These are phyloP conservation scores for Trichoderma simmonsii DNA, from an alignment of 2,329 filamentous ascomycete genomes.

Conservation along the genomic window DNA sequence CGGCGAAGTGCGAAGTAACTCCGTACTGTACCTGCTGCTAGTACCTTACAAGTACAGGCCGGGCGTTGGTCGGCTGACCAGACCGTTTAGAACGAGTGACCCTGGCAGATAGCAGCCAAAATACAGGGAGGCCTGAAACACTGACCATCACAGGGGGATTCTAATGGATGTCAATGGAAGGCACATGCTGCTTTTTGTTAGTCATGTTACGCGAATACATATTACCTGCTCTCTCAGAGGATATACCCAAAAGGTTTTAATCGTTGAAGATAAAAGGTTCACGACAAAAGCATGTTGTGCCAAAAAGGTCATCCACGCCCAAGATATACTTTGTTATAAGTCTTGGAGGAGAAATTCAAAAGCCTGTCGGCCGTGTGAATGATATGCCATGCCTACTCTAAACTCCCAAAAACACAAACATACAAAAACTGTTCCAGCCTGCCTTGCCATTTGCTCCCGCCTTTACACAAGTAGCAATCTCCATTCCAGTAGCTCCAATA, in stretches of 20 bases:
- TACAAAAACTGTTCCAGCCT: constrained; percentile 13
- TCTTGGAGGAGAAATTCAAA: not conserved
- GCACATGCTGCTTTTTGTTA: not conserved
- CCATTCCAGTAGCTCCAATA: constrained; percentile 17
- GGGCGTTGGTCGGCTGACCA: constrained; percentile 5
- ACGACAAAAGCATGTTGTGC: not conserved
- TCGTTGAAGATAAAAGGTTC: not conserved
- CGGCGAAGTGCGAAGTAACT: not conserved
- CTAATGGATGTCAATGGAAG: not conserved
- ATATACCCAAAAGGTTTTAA: not conserved
- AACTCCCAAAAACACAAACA: constrained; percentile 16
- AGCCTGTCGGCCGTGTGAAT: constrained; percentile 2
- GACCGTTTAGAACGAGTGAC: not conserved
- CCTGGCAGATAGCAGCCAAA: not conserved
- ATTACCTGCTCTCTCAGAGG: not conserved
- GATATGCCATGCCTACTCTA: constrained; percentile 17
- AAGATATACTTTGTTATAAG: not conserved
- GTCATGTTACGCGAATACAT: not conserved
- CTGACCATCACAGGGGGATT: not conserved
- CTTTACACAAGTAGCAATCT: constrained; percentile 1
- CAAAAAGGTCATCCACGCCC: not conserved
- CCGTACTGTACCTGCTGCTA: not conserved
- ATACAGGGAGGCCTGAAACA: not conserved
- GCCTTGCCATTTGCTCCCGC: constrained; percentile 11
- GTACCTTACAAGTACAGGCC: not conserved